Base-by-base conservation (phyloP, 208 protist species). In the Vickermania ingenoplastis region DNA sequence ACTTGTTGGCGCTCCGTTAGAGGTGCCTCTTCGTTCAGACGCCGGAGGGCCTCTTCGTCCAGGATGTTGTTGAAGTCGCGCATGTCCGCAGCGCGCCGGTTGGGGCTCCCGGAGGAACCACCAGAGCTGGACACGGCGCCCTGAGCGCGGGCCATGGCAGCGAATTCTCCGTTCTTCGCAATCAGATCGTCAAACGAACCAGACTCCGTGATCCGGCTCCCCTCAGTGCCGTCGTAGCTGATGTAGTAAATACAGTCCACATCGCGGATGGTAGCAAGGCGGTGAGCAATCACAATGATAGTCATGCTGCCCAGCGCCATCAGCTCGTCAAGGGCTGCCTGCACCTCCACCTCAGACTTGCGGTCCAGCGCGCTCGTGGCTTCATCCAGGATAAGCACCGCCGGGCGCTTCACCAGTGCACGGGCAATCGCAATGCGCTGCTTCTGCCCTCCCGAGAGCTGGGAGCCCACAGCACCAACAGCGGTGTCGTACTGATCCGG, bases 401-500 rank as follows among this genome's bases (percentile, higher is more conserved):
- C 71, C 41, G 96, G 91, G 53, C 88, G 63, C 7, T 85, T 79
- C 60, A 91, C 58, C 3, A 98, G 65, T 21, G 88, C 88, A 31
- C 96, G 74, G 1, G 91, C 92, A 72, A 98, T 97, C 25, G 91
- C 89, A 50, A 98, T 93, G 53, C 94, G 87, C 73, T 98, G 96
- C 75, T 92, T 95, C 78, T 98, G 93, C 1, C 96, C 96, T n/a
- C 94, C 96, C 2, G 81, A 94, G 14, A 98, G 75, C 75, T 79
- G 1, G 50, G 60, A 83, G 3, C 87, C 87, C n/a, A 92, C 75
- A 31, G 77, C 73, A 28, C 86, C 89, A 28, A 95, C 79, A n/a
- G 58, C 49, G 3, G 86, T 91, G 67, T 94, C 71, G 73, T 95
- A 95, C 54, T 75, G 65, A 31, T 93, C 71, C 2, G 89, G 86